Percentiles rank a stretch among this genome's conserved stretches.
These are phyloP conservation scores for Pichia thaimueangensis DNA, from an alignment of 805 yeast genomes.

Conservation along the genomic window DNA sequence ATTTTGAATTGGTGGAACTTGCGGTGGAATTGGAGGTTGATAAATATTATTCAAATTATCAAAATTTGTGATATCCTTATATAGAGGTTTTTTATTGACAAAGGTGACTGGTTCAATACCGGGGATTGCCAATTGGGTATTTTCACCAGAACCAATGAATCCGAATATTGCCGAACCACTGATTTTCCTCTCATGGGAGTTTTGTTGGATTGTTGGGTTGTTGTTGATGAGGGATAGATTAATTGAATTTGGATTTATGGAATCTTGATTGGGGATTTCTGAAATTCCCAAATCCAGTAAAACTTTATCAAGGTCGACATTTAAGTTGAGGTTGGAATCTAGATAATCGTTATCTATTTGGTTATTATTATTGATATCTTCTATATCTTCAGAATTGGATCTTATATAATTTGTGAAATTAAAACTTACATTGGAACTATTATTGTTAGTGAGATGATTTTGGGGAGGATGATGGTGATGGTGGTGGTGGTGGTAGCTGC, in stretches of 20 bases:
- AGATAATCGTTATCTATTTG: not conserved
- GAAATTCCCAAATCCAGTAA: conserved; percentile 28
- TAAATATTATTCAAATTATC: conserved; percentile 22
- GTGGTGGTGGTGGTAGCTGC: not conserved
- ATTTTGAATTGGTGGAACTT: not conserved
- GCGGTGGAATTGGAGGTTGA: conserved; percentile 1
- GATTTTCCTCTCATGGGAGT: conserved; percentile 49
- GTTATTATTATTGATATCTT: not conserved
- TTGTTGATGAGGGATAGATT: too few relatives aligned
- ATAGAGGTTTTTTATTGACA: conserved; percentile 25
- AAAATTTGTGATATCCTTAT: conserved; percentile 33
- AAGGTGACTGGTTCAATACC: conserved; percentile 31
- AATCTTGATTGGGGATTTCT: conserved; percentile 26
- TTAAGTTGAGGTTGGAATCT: not conserved
- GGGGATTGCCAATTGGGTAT: conserved; percentile 51
- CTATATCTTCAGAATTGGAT: not conserved
- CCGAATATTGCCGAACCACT: conserved; percentile 85
- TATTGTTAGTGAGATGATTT: conserved; percentile 1
- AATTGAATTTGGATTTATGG: not conserved
- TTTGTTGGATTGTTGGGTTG: conserved; percentile 8
- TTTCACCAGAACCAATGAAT: conserved; percentile 49
- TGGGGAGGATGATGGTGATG: not conserved
- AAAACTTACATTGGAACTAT: conserved; percentile 4
- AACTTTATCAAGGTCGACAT: conserved; percentile 19
- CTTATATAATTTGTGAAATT: not conserved